Percentiles rank a stretch among this genome's conserved stretches.
Evolutionary conservation across 2,329 filamentous ascomycete species (phyloP).

Genomic region (Penicillium sumatraense): DNA sequence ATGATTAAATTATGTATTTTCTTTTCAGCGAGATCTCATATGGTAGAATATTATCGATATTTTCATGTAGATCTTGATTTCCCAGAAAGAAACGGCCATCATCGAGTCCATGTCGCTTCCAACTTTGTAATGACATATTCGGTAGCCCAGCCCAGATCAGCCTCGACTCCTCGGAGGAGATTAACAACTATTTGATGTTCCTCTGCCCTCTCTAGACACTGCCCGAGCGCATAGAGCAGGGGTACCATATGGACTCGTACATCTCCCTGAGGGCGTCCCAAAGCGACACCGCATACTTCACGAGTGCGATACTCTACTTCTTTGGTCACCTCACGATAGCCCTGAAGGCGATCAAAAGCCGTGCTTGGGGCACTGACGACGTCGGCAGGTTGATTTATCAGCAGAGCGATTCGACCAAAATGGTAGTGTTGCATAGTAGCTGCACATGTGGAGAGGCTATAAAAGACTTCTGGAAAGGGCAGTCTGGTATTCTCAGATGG

Average conservation of each 20-base stretch:
- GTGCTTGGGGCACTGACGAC: slow-evolving; percentile 58
- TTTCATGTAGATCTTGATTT: too few relatives aligned
- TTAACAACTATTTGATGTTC: slow-evolving; percentile 61
- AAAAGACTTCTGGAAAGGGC: slow-evolving; percentile 63
- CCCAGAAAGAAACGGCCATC: background rate
- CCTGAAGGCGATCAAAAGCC: slow-evolving; percentile 58
- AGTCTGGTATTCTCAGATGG: slow-evolving; percentile 35
- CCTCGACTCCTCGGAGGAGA: slow-evolving; percentile 62
- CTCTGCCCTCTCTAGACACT: slow-evolving; percentile 57
- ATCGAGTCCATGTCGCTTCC: slow-evolving; percentile 35
- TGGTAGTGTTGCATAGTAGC: slow-evolving; percentile 69
- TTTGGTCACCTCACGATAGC: slow-evolving; percentile 61
- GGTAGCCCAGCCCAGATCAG: slow-evolving; percentile 65
- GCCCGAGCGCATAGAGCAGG: slow-evolving; percentile 63
- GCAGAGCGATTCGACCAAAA: slow-evolving; percentile 65
- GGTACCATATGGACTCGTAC: slow-evolving; percentile 64
- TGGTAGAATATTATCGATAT: too few relatives aligned
- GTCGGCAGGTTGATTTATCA: slow-evolving; percentile 64
- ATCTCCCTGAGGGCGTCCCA: slow-evolving; percentile 59
- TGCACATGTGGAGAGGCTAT: slow-evolving; percentile 64
- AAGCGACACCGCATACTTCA: slow-evolving; percentile 63
- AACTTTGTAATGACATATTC: slow-evolving; percentile 59
- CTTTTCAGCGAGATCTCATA: too few relatives aligned
- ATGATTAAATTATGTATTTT: too few relatives aligned
- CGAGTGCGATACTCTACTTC: slow-evolving; percentile 61